Conservation (phyloP, 495 filamentous ascomycete genomes). For the Hypoxylon perforatum region DNA sequence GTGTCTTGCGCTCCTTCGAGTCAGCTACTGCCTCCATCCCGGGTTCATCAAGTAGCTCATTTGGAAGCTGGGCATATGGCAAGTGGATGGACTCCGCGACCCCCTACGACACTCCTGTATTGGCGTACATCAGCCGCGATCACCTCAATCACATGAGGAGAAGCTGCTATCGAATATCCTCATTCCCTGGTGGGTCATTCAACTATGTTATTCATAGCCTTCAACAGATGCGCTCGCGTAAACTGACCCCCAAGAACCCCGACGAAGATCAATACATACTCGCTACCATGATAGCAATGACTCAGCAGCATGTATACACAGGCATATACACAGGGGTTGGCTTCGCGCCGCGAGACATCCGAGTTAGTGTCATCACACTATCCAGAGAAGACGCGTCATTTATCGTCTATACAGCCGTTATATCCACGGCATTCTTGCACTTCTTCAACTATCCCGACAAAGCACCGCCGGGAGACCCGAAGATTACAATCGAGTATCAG, state of each 20-base stretch:
- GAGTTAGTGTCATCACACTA: conserved; percentile 54
- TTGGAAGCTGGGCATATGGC: background rate
- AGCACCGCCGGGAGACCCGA: conserved; percentile 30
- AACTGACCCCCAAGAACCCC: conserved; percentile 50
- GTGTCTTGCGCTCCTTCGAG: conserved; percentile 46
- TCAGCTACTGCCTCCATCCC: conserved; percentile 48
- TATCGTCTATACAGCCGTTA: conserved; percentile 54
- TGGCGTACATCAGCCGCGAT: conserved; percentile 55
- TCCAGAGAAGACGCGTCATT: conserved; percentile 52
- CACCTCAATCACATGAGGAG: conserved; percentile 48
- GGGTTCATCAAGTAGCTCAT: conserved; percentile 31
- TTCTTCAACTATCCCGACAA: conserved; percentile 53
- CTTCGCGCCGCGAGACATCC: conserved; percentile 47
- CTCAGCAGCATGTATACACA: conserved; percentile 56
- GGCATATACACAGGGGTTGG: conserved; percentile 17
- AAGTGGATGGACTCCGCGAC: background rate
- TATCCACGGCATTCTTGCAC: conserved; percentile 51
- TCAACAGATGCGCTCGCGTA: conserved; percentile 51
- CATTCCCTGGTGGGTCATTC: conserved; percentile 35
- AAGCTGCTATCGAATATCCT: conserved; percentile 47
- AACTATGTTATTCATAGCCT: conserved; percentile 52
- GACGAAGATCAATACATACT: conserved; percentile 57
- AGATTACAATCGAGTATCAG: conserved; percentile 50
- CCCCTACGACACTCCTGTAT: conserved; percentile 42
- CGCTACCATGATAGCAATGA: conserved; percentile 57